These are phyloP conservation scores for Mortierella hygrophila DNA, from an alignment of 192 early-diverging fungal genomes.

Conservation along the genomic window DNA sequence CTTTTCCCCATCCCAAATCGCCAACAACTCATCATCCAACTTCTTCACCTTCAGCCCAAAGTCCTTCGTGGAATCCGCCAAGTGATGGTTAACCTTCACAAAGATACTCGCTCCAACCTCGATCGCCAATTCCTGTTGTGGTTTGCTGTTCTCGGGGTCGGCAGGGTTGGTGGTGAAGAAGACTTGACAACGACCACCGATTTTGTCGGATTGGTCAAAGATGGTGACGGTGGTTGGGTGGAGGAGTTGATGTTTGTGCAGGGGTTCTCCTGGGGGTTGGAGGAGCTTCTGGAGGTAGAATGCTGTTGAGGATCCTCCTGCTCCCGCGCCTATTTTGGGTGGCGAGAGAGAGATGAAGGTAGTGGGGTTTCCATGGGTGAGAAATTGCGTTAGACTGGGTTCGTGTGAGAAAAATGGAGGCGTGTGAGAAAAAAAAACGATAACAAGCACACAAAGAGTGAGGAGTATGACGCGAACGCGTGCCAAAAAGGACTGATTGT, in stretches of 20 bases:
- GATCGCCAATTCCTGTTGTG: slow-evolving; percentile 42
- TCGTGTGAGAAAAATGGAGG: neutral
- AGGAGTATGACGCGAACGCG: slow-evolving; percentile 1
- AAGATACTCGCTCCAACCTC: slow-evolving; percentile 78
- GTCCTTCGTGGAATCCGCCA: slow-evolving; percentile 63
- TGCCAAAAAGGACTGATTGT: neutral
- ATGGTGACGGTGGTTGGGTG: slow-evolving; percentile 57
- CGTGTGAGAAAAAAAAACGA: neutral
- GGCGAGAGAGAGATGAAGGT: neutral
- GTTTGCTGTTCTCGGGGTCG: neutral
- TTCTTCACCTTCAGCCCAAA: slow-evolving; percentile 62
- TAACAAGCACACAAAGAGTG: neutral
- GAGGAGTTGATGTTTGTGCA: slow-evolving; percentile 29
- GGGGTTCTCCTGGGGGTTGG: slow-evolving; percentile 16
- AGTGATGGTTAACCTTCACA: slow-evolving; percentile 66
- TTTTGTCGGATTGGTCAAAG: slow-evolving; percentile 63
- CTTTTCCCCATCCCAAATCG: slow-evolving; percentile 65
- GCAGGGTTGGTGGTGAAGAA: slow-evolving; percentile 44
- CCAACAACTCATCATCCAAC: slow-evolving; percentile 39
- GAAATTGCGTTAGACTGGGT: neutral
- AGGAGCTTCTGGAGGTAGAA: slow-evolving; percentile 54
- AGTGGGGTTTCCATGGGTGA: neutral
- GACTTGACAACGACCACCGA: slow-evolving; percentile 67
- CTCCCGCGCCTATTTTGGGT: slow-evolving; percentile 61
- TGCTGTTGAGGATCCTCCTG: slow-evolving; percentile 65